A percentile compares a stretch with the other conserved stretches of the same genome.
Evolutionary conservation across 2,329 filamentous ascomycete genomes (phyloP).

Genomic region (Phaeosphaeriaceae sp.): DNA sequence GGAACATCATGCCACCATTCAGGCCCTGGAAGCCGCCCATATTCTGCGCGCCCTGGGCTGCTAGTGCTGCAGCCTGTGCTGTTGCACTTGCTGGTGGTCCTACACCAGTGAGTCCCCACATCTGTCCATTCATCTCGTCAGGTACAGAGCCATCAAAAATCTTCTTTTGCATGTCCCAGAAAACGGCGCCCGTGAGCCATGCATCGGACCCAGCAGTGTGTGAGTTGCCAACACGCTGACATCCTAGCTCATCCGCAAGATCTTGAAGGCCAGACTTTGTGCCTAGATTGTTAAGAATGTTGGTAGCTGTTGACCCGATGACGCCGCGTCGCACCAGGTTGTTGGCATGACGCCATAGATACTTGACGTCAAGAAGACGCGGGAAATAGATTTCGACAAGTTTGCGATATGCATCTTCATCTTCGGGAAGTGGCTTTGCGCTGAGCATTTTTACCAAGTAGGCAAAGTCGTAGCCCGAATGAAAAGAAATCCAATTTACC

Average conservation of each 20-base stretch:
- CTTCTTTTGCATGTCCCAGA: constrained; percentile 88
- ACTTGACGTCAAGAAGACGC: constrained; percentile 93
- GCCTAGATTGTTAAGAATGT: constrained; percentile 83
- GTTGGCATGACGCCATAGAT: constrained; percentile 89
- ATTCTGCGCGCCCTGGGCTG: constrained; percentile 50
- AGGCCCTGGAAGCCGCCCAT: constrained; percentile 41
- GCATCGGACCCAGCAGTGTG: constrained; percentile 96
- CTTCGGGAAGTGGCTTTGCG: constrained; percentile 80
- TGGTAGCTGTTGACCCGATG: constrained; percentile 58
- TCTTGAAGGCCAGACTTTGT: constrained; percentile 92
- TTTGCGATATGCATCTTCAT: constrained; percentile 87
- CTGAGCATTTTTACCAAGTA: constrained; percentile 95
- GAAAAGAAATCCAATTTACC: constrained; percentile 96
- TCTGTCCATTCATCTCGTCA: constrained; percentile 82
- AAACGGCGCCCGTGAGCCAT: constrained; percentile 89
- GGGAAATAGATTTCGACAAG: constrained; percentile 94
- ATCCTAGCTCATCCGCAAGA: constrained; percentile 89
- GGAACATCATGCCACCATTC: constrained; percentile 48
- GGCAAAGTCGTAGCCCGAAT: constrained; percentile 97
- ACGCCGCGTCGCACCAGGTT: constrained; percentile 62
- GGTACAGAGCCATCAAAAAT: constrained; percentile 85
- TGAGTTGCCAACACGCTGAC: constrained; percentile 83
- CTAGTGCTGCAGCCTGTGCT: constrained; percentile 53
- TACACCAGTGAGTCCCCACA: constrained; percentile 83
- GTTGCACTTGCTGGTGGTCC: constrained; percentile 62